Conservation (phyloP, 495 filamentous ascomycete genomes). For the Cercophora sp. region DNA sequence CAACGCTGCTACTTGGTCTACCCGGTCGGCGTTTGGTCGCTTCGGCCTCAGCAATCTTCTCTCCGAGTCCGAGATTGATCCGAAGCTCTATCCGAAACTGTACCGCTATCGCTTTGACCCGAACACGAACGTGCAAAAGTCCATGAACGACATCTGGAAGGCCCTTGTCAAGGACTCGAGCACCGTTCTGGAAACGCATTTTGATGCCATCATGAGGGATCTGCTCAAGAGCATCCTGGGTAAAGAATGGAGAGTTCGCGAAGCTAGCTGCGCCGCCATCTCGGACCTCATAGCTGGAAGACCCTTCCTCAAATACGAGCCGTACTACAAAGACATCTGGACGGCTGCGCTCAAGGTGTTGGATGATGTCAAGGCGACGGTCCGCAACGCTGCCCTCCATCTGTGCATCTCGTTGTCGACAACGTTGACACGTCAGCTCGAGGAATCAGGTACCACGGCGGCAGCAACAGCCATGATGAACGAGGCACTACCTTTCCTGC, state of each 20-base stretch:
- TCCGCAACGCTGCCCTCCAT: slow-evolving; percentile 72
- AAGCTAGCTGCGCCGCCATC: slow-evolving; percentile 88
- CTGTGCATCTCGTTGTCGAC: slow-evolving; percentile 79
- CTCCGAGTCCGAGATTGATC: slow-evolving; percentile 82
- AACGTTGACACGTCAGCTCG: slow-evolving; percentile 78
- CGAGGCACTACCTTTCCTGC: slow-evolving; percentile 81
- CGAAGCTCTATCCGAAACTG: slow-evolving; percentile 90
- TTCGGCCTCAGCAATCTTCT: slow-evolving; percentile 90
- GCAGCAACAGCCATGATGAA: slow-evolving; percentile 74
- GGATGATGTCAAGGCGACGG: slow-evolving; percentile 92
- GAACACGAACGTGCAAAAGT: slow-evolving; percentile 82
- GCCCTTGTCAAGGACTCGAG: slow-evolving; percentile 81
- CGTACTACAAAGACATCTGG: slow-evolving; percentile 83
- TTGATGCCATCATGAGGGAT: slow-evolving; percentile 81
- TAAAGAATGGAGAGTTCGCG: slow-evolving; percentile 86
- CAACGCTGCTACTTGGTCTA: slow-evolving; percentile 93
- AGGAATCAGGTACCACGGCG: slow-evolving; percentile 66
- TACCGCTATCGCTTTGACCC: slow-evolving; percentile 94
- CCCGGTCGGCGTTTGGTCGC: slow-evolving; percentile 86
- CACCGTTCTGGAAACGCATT: slow-evolving; percentile 66
- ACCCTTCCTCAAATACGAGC: slow-evolving; percentile 71
- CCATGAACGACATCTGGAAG: slow-evolving; percentile 97
- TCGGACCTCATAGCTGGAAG: slow-evolving; percentile 76
- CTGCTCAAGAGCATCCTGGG: slow-evolving; percentile 79
- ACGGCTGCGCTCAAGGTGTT: slow-evolving; percentile 74